phyloP scores from a whole-genome alignment of 768 basidiomycete species.

The Holtermannia corniformis region DNA sequence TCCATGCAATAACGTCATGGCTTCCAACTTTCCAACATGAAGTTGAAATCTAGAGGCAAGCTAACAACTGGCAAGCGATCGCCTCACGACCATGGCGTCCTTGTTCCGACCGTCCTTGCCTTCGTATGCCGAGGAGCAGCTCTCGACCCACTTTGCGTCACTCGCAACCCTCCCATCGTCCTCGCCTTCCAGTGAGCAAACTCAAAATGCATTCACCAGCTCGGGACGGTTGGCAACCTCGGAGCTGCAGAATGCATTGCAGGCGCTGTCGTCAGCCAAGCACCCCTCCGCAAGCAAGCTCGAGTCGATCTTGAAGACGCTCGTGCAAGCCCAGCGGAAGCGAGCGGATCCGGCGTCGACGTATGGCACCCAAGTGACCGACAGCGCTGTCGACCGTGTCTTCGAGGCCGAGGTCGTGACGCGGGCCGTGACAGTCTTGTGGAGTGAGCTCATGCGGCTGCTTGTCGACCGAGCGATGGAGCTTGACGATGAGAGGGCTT shows the following conservation, averaged over 20 bases:
- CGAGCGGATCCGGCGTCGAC: too few relatives aligned
- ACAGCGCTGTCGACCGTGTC: slow-evolving; percentile 18
- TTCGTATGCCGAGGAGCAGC: slow-evolving; percentile 25
- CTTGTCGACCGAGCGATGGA: slow-evolving; percentile 59
- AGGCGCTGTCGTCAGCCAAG: slow-evolving; percentile 22
- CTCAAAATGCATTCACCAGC: neutral
- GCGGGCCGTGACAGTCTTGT: slow-evolving; percentile 34
- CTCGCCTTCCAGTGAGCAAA: neutral
- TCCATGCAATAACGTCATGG: too few relatives aligned
- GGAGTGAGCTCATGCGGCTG: slow-evolving; percentile 52
- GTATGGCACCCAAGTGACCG: slow-evolving; percentile 1
- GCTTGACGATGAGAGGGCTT: slow-evolving; percentile 67
- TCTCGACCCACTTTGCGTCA: slow-evolving; percentile 19
- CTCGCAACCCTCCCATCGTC: slow-evolving; percentile 27
- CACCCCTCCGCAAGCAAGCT: slow-evolving; percentile 21
- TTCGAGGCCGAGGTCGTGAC: slow-evolving; percentile 32
- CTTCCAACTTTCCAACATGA: too few relatives aligned
- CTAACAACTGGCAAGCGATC: too few relatives aligned
- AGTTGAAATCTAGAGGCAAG: too few relatives aligned
- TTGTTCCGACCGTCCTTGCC: slow-evolving; percentile 13
- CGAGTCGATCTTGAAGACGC: slow-evolving; percentile 16
- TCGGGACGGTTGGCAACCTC: too few relatives aligned
- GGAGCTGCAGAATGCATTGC: slow-evolving; percentile 20
- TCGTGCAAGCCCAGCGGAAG: slow-evolving; percentile 7
- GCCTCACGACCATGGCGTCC: slow-evolving; percentile 17